Percentiles rank a stretch among this genome's conserved stretches.
These are phyloP conservation scores for Phytophthora tentaculata DNA, from an alignment of 352 stramenopile species.

Conservation along the genomic window DNA sequence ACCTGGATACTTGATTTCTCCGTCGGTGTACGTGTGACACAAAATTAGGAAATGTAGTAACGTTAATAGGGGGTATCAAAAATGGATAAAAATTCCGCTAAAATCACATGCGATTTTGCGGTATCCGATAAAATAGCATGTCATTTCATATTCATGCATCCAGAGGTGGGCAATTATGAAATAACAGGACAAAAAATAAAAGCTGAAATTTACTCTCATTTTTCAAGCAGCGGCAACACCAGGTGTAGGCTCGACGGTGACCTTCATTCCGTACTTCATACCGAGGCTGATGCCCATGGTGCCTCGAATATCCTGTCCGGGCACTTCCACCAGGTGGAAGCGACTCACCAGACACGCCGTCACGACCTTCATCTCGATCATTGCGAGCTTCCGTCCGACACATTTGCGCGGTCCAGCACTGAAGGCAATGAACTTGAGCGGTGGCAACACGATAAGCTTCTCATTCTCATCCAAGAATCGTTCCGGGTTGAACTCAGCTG, in stretches of 20 bases:
- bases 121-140: no score
- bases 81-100: no score
- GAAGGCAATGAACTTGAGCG: slow-evolving; percentile 47
- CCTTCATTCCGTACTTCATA: slow-evolving; percentile 51
- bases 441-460: slow-evolving; percentile 36
- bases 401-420: slow-evolving; percentile 44
- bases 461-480: slow-evolving; percentile 45
- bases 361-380: slow-evolving; percentile 84
- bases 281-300: slow-evolving; percentile 56
- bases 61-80: no score
- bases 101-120: no score
- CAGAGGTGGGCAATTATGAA: no score
- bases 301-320: slow-evolving; percentile 47
- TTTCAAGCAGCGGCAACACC: slow-evolving; percentile 24
- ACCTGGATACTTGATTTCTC: slow-evolving; percentile 13
- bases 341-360: slow-evolving; percentile 53
- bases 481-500: slow-evolving; percentile 47
- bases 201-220: background rate
- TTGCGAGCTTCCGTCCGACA: slow-evolving; percentile 53
- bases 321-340: slow-evolving; percentile 54
- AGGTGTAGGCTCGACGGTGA: slow-evolving; percentile 27
- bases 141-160: no score
- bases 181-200: no score
- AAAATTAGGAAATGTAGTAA: no score
- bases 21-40: no score